A percentile compares a stretch with the other conserved stretches of the same genome.
These are phyloP conservation scores for Curvularia spicifera DNA, from an alignment of 2,329 filamentous ascomycete species.

Conservation along the genomic window DNA sequence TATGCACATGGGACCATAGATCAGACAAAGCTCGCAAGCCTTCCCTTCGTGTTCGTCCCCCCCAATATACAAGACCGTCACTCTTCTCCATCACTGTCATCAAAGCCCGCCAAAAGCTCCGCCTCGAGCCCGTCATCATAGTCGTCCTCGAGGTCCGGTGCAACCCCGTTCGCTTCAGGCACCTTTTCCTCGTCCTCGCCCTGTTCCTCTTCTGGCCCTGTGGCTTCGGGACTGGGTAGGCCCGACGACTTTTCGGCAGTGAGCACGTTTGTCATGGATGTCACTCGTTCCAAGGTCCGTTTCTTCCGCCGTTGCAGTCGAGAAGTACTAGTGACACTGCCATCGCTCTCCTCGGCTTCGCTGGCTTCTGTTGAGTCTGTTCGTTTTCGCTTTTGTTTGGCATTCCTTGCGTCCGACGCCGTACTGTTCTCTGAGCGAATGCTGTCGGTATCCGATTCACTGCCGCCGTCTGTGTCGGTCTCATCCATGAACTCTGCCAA, in stretches of 20 bases:
- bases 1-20: slow-evolving; percentile 41
- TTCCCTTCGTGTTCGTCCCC: not conserved
- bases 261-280: slow-evolving; percentile 54
- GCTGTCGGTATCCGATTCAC: slow-evolving; percentile 44
- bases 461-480: slow-evolving; percentile 44
- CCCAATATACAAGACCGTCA: slow-evolving; percentile 11
- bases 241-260: slow-evolving; percentile 50
- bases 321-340: slow-evolving; percentile 46
- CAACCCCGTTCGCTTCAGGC: slow-evolving; percentile 37
- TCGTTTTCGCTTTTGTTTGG: slow-evolving; percentile 48
- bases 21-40: slow-evolving; percentile 13
- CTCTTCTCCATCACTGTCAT: slow-evolving; percentile 32
- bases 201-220: slow-evolving; percentile 48
- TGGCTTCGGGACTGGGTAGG: slow-evolving; percentile 50
- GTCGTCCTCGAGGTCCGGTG: slow-evolving; percentile 54
- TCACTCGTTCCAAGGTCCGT: slow-evolving; percentile 55
- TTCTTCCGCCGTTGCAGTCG: slow-evolving; percentile 57
- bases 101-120: slow-evolving; percentile 52
- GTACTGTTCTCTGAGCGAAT: slow-evolving; percentile 42
- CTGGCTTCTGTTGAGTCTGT: slow-evolving; percentile 41
- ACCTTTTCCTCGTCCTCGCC: slow-evolving; percentile 55
- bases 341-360: slow-evolving; percentile 53
- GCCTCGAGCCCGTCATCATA: slow-evolving; percentile 60
- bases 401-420: slow-evolving; percentile 30
- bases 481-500: slow-evolving; percentile 73